These are phyloP conservation scores for Cyberlindnera maclurae DNA, from an alignment of 805 yeast species.

Conservation along the genomic window DNA sequence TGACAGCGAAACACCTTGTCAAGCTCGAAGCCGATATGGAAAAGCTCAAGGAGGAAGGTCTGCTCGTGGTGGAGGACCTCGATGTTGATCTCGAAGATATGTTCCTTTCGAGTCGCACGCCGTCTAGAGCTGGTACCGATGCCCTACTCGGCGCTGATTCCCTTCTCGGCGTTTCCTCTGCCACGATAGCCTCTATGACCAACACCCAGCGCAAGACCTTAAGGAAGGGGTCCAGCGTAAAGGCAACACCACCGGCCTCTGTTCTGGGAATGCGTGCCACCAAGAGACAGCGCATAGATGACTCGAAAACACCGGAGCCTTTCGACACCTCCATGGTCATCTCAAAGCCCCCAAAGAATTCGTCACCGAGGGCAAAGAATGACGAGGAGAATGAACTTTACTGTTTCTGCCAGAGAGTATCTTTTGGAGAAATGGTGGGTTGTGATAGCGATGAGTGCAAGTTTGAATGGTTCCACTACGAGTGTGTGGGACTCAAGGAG, in stretches of 20 bases:
- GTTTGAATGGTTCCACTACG: constrained; percentile 94
- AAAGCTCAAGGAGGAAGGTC: constrained; percentile 73
- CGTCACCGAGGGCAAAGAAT: constrained; percentile 26
- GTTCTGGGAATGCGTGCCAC: constrained; percentile 7
- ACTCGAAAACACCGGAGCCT: constrained; percentile 15
- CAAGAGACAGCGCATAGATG: constrained; percentile 21
- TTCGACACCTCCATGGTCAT: not conserved
- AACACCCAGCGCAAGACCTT: constrained; percentile 6
- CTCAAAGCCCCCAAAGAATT: not conserved
- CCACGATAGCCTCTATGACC: constrained; percentile 2
- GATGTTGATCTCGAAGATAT: constrained; percentile 28
- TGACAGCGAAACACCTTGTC: constrained; percentile 67
- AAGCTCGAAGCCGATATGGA: constrained; percentile 71
- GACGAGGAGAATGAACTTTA: constrained; percentile 63
- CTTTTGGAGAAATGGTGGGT: constrained; percentile 94
- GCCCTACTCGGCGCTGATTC: constrained; percentile 1
- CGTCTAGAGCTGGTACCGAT: constrained; percentile 26
- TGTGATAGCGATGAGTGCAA: constrained; percentile 89
- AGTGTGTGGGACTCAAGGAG: constrained; percentile 81
- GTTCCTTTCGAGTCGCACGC: constrained; percentile 25
- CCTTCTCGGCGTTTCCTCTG: not conserved
- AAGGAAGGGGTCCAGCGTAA: constrained; percentile 5
- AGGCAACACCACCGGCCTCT: constrained; percentile 6
- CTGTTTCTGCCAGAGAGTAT: constrained; percentile 90
- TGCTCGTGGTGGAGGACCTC: constrained; percentile 46